Conservation (phyloP, 2,329 filamentous ascomycete genomes). For the Microcyclospora tardicrescens region DNA sequence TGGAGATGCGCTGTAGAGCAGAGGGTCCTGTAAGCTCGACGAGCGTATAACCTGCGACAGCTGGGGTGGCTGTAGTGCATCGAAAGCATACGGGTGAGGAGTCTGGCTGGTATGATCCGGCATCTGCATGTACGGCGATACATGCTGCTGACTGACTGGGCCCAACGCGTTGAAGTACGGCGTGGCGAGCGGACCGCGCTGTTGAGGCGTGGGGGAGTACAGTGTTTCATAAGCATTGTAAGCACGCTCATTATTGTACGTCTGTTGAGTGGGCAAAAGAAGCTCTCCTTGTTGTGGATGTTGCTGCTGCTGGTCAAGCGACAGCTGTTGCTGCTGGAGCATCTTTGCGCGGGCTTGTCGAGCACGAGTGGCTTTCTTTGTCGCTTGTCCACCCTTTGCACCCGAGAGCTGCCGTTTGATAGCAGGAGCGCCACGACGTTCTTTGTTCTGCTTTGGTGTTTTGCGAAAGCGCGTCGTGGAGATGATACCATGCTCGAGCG, state of each 20-base stretch:
- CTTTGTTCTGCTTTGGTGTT: constrained; percentile 30
- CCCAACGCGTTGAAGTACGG: too few relatives aligned
- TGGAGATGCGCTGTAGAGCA: too few relatives aligned
- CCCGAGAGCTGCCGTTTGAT: constrained; percentile 32
- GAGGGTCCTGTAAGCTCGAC: too few relatives aligned
- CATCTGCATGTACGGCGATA: constrained; percentile 1
- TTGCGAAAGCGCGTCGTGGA: constrained; percentile 59
- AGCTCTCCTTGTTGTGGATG: constrained; percentile 3
- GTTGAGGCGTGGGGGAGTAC: too few relatives aligned
- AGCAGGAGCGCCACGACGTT: constrained; percentile 16
- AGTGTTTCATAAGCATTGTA: too few relatives aligned
- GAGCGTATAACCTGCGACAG: too few relatives aligned
- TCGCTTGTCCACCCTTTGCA: constrained; percentile 33
- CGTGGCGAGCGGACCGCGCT: too few relatives aligned
- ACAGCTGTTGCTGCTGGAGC: constrained; percentile 6
- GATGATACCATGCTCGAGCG: constrained; percentile 58
- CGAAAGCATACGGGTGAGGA: background rate
- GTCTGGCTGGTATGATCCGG: background rate
- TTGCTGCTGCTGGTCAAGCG: constrained; percentile 1
- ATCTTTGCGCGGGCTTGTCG: constrained; percentile 5
- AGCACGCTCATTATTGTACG: background rate
- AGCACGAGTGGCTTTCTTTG: constrained; percentile 18
- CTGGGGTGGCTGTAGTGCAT: background rate
- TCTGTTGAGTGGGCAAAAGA: constrained; percentile 1
- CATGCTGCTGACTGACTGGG: background rate